A percentile compares a stretch with the other conserved stretches of the same genome.
phyloP scores from a whole-genome alignment of 2,329 filamentous ascomycete genomes.

The Aulographum hederae region DNA sequence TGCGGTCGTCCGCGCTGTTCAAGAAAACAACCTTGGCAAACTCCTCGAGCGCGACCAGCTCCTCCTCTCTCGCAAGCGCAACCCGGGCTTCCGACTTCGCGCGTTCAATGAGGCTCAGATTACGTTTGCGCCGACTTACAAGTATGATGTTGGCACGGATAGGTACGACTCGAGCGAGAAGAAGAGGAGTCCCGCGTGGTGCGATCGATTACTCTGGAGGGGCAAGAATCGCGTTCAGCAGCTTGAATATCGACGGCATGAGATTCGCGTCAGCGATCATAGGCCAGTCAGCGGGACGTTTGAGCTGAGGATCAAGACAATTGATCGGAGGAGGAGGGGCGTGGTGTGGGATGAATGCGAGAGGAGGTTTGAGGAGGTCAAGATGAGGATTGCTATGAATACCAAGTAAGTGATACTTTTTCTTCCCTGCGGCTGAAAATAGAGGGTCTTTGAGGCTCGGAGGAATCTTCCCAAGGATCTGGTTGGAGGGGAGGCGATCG shows the following conservation, averaged over 20 bases:
- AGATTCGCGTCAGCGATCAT: conserved; percentile 82
- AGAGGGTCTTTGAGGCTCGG: background rate
- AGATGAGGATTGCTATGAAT: conserved; percentile 46
- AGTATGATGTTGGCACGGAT: conserved; percentile 92
- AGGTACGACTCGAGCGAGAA: conserved; percentile 92
- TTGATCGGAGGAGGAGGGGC: conserved; percentile 48
- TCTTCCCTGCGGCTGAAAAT: conserved; percentile 3
- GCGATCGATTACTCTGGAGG: conserved; percentile 78
- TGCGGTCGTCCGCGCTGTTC: conserved; percentile 72
- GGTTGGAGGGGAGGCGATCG: background rate
- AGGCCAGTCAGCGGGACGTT: conserved; percentile 79
- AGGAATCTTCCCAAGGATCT: background rate
- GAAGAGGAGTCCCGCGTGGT: conserved; percentile 87
- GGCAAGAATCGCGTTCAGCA: conserved; percentile 70
- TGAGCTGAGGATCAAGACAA: conserved; percentile 66
- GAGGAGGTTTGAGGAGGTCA: conserved; percentile 54
- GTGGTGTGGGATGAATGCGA: conserved; percentile 55
- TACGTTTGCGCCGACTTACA: conserved; percentile 89
- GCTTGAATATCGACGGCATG: conserved; percentile 72
- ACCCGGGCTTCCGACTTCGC: conserved; percentile 73
- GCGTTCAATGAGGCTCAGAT: conserved; percentile 86
- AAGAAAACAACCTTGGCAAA: conserved; percentile 62
- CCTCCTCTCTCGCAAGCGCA: conserved; percentile 71
- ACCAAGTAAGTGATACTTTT: conserved; percentile 49
- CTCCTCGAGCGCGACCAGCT: conserved; percentile 88